Conservation (phyloP, 352 stramenopile genomes). For the Thalassiosira delicatula region DNA sequence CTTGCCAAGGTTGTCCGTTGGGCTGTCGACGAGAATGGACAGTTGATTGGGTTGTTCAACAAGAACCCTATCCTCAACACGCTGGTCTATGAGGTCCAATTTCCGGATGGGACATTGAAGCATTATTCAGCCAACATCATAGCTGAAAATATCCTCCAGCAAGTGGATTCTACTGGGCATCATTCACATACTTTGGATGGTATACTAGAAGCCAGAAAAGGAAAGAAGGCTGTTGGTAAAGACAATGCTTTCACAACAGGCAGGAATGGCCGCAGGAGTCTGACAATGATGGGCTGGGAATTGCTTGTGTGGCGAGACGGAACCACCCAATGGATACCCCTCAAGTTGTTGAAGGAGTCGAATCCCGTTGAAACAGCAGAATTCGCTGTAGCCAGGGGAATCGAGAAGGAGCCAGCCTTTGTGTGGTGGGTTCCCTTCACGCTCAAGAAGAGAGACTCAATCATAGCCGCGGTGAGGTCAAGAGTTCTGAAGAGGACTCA, state of each 20-base stretch:
- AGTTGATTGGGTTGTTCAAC: conserved; percentile 35
- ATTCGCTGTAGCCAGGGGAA: conserved; percentile 21
- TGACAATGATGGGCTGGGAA: conserved; percentile 61
- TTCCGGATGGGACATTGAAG: conserved; percentile 53
- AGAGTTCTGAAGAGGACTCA: conserved; percentile 39
- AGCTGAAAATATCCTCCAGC: conserved; percentile 53
- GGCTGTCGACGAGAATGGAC: conserved; percentile 34
- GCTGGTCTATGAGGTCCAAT: conserved; percentile 50
- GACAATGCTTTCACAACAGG: conserved; percentile 40
- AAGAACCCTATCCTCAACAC: conserved; percentile 53
- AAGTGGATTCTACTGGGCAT: conserved; percentile 49
- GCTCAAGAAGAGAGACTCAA: conserved; percentile 15
- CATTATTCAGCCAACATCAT: conserved; percentile 66
- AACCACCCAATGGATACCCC: conserved; percentile 25
- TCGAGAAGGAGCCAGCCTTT: conserved; percentile 41
- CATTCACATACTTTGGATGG: conserved; percentile 15
- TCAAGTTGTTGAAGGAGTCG: conserved; percentile 66
- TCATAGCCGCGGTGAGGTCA: background rate
- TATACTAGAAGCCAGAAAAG: conserved; percentile 53
- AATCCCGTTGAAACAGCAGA: conserved; percentile 62
- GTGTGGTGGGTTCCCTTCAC: conserved; percentile 37
- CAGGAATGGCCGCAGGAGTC: conserved; percentile 24
- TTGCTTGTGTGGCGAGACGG: conserved; percentile 60
- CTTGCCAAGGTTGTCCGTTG: conserved; percentile 3
- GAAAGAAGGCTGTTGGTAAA: conserved; percentile 33